Evolutionary conservation across 331 rosid species (phyloP).

Genomic region (Rosa hybrid): DNA sequence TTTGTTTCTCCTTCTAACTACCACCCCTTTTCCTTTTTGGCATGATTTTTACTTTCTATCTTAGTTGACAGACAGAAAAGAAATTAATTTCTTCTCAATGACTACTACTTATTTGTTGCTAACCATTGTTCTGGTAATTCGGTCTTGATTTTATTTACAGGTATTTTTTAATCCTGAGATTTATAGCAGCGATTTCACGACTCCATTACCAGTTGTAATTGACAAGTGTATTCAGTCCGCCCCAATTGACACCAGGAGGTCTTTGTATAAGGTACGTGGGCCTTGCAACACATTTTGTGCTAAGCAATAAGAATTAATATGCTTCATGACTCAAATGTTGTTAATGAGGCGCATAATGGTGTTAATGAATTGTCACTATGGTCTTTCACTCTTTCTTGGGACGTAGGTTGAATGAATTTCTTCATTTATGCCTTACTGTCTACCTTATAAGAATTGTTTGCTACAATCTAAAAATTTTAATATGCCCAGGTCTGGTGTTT

Average conservation of each 20-base stretch:
- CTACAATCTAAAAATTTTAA: neutral
- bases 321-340: conserved; percentile 10
- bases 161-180: conserved; percentile 98
- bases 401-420: neutral
- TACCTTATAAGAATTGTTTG: neutral
- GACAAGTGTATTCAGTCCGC: conserved; percentile 99
- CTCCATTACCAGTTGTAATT: conserved; percentile 87
- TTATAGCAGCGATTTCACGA: conserved; percentile 71
- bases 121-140: conserved; percentile 20
- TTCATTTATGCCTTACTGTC: neutral
- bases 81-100: neutral
- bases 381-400: neutral
- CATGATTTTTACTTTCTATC: neutral
- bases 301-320: conserved; percentile 15
- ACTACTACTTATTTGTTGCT: conserved; percentile 4
- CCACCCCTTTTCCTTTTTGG: neutral
- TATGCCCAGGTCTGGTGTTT: neutral
- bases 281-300: conserved; percentile 9
- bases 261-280: conserved; percentile 80
- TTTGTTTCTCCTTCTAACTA: conserved; percentile 28
- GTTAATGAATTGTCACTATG: neutral
- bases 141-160: conserved; percentile 35
- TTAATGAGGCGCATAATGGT: conserved; percentile 4
- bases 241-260: conserved; percentile 96
- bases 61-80: neutral